Conservation (phyloP, 371 early-diverging fungal genomes). For the Coemansia sp. region DNA sequence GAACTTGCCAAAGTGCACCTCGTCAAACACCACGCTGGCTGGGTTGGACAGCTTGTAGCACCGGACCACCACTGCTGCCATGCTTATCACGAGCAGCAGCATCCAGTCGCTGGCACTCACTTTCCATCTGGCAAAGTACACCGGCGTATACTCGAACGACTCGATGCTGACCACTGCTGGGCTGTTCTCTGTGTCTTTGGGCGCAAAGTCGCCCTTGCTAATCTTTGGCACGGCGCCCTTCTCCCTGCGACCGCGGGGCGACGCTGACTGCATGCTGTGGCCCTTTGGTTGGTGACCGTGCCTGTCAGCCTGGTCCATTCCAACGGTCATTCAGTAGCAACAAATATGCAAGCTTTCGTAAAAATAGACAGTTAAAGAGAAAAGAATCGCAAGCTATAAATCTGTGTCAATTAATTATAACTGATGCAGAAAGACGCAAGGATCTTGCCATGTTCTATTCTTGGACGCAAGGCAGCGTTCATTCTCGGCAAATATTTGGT, state of each 20-base stretch:
- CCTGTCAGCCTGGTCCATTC: constrained; percentile 7
- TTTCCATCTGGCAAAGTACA: constrained; percentile 26
- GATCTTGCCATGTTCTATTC: neutral
- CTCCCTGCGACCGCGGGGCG: neutral
- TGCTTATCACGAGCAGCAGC: neutral
- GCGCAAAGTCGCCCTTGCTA: constrained; percentile 3
- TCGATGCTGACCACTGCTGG: neutral
- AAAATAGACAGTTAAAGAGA: neutral
- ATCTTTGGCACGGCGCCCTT: neutral
- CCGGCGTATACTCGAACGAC: constrained; percentile 1
- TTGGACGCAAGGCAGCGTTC: neutral
- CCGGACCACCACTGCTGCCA: constrained; percentile 27
- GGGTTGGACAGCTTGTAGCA: constrained; percentile 30
- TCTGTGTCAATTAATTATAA: neutral
- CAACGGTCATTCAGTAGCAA: constrained; percentile 25
- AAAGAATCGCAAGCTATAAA: neutral
- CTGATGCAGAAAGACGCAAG: no score
- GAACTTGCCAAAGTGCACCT: constrained; percentile 99
- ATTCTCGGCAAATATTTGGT: neutral
- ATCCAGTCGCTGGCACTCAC: constrained; percentile 9
- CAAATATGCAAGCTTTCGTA: neutral
- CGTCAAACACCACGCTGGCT: constrained; percentile 69
- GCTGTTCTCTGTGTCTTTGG: neutral
- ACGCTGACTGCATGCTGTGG: constrained; percentile 24
- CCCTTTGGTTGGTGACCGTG: constrained; percentile 25